Evolutionary conservation across 2,329 filamentous ascomycete genomes (phyloP).

Genomic region (Rutstroemia sp.): DNA sequence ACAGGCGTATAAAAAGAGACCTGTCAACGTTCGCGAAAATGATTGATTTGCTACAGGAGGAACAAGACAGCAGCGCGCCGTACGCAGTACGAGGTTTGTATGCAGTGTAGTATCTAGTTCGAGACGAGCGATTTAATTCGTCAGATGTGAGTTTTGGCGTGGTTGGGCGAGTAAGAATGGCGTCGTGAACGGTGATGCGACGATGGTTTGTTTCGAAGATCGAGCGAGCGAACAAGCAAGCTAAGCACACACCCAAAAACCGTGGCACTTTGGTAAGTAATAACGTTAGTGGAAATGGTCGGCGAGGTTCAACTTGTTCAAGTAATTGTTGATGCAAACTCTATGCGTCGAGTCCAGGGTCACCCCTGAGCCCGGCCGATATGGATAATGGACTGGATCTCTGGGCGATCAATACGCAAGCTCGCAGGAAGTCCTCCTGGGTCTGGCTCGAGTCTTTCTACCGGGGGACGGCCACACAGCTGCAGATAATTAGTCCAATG

Average conservation of each 20-base stretch:
- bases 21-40: background rate
- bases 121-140: too few species aligned
- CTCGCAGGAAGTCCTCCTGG: background rate
- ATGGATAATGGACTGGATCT: background rate
- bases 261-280: background rate
- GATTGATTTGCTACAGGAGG: background rate
- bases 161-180: too few species aligned
- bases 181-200: background rate
- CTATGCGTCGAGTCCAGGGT: constrained; percentile 1
- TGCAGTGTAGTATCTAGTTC: too few species aligned
- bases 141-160: too few species aligned
- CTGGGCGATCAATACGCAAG: background rate
- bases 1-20: background rate
- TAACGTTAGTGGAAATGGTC: background rate
- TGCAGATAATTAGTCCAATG: too few species aligned
- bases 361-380: background rate
- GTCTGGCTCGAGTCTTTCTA: background rate
- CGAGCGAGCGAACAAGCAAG: background rate
- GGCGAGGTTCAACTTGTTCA: background rate
- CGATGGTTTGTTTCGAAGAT: background rate
- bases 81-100: background rate
- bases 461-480: too few species aligned
- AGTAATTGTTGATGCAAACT: background rate
- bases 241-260: background rate
- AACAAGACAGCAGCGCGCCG: background rate